phyloP scores from a whole-genome alignment of 1,284 basidiomycete species.

The Rugosomyces carneus region DNA sequence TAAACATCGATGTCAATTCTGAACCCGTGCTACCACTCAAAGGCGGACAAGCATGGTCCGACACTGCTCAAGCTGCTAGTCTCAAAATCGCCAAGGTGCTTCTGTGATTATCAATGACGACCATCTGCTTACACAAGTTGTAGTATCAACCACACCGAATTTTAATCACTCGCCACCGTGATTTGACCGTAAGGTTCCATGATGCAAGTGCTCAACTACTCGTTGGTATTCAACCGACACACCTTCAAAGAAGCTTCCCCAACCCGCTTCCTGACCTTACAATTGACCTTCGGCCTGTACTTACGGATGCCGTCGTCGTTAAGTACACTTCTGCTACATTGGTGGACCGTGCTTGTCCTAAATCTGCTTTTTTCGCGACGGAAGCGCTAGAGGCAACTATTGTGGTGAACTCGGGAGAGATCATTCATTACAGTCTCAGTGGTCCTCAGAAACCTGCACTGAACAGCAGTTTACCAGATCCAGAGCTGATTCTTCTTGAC shows the following conservation, averaged over 20 bases:
- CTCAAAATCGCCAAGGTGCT: conserved; percentile 47
- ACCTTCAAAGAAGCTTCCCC: conserved; percentile 55
- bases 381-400: conserved; percentile 67
- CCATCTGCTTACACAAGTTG: not conserved
- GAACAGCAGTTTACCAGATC: conserved; percentile 28
- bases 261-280: conserved; percentile 55
- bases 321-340: conserved; percentile 28
- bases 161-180: conserved; percentile 59
- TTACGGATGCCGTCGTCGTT: conserved; percentile 39
- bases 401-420: conserved; percentile 57
- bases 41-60: conserved; percentile 49
- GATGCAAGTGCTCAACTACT: conserved; percentile 69
- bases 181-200: conserved; percentile 62
- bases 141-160: conserved; percentile 65
- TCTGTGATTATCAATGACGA: not conserved
- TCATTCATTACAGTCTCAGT: conserved; percentile 56
- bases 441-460: conserved; percentile 18
- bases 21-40: conserved; percentile 30
- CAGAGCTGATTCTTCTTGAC: conserved; percentile 43
- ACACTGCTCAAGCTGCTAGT: conserved; percentile 36
- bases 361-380: conserved; percentile 51
- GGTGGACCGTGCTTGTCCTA: conserved; percentile 35
- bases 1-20: conserved; percentile 21
- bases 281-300: conserved; percentile 48
- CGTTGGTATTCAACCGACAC: conserved; percentile 35